Conservation (phyloP, 1,284 basidiomycete genomes). For the Leccinum cinnamomeum region DNA sequence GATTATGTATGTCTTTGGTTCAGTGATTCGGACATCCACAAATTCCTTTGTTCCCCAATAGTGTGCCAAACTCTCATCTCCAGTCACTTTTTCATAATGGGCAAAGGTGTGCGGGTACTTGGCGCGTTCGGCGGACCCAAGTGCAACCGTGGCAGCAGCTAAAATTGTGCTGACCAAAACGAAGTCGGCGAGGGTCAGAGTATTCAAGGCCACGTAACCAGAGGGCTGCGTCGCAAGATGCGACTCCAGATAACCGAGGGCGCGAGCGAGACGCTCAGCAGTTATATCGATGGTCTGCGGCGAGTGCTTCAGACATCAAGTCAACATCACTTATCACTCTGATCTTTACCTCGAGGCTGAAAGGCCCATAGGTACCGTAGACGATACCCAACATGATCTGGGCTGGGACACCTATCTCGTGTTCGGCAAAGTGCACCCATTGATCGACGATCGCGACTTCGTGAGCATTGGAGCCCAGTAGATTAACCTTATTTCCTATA, state of each 20-base stretch:
- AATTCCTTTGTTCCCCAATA: conserved; percentile 22
- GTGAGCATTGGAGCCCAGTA: conserved; percentile 46
- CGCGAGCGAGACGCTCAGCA: conserved; percentile 22
- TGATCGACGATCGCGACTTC: conserved; percentile 51
- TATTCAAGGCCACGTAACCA: conserved; percentile 50
- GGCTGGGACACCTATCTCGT: conserved; percentile 37
- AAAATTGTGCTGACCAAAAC: conserved; percentile 43
- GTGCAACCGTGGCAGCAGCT: conserved; percentile 28
- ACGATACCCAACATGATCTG: conserved; percentile 6
- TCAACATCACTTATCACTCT: too few relatives aligned
- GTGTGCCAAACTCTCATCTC: conserved; percentile 45
- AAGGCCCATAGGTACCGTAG: conserved; percentile 8
- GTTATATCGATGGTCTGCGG: conserved; percentile 9
- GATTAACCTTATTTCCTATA: conserved; percentile 45
- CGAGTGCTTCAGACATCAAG: background rate
- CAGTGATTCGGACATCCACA: conserved; percentile 13
- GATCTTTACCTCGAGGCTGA: conserved; percentile 19
- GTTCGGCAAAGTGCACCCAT: conserved; percentile 53
- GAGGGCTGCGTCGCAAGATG: conserved; percentile 49
- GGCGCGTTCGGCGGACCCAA: conserved; percentile 42
- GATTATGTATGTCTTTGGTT: background rate
- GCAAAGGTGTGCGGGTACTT: conserved; percentile 52
- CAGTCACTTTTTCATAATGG: conserved; percentile 49
- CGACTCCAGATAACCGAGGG: conserved; percentile 44
- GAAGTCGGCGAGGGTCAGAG: conserved; percentile 62